phyloP scores from a whole-genome alignment of 257 asterid species.

The Nicotiana knightiana region DNA sequence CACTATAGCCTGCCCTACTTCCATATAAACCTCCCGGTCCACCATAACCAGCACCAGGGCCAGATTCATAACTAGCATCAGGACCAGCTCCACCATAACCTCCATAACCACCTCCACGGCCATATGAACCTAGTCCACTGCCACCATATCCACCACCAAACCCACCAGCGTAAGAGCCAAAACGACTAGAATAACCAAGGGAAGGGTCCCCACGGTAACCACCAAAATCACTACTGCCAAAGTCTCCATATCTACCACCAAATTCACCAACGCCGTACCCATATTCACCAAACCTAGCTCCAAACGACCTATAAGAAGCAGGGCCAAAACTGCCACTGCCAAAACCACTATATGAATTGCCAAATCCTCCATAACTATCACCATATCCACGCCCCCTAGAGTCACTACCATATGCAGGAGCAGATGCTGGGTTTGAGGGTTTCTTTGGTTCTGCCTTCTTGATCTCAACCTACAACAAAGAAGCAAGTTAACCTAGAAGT shows the following conservation, averaged over 20 bases:
- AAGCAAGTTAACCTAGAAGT: slow-evolving; percentile 89
- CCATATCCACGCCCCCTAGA: slow-evolving; percentile 84
- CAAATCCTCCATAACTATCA: slow-evolving; percentile 76
- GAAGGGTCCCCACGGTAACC: slow-evolving; percentile 77
- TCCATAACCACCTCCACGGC: slow-evolving; percentile 65
- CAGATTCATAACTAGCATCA: slow-evolving; percentile 78
- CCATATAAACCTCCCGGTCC: slow-evolving; percentile 83
- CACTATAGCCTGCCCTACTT: slow-evolving; percentile 92
- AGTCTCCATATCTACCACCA: slow-evolving; percentile 86
- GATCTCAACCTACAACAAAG: slow-evolving; percentile 99
- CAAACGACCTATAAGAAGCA: slow-evolving; percentile 82
- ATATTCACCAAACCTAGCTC: slow-evolving; percentile 80
- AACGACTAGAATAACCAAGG: slow-evolving; percentile 70
- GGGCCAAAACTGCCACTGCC: slow-evolving; percentile 86
- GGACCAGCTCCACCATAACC: slow-evolving; percentile 47
- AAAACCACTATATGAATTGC: slow-evolving; percentile 56
- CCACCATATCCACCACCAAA: slow-evolving; percentile 62
- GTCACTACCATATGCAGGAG: slow-evolving; percentile 83
- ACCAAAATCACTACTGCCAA: slow-evolving; percentile 59
- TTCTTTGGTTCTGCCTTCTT: slow-evolving; percentile 99
- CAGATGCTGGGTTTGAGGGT: slow-evolving; percentile 91
- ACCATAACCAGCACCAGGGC: slow-evolving; percentile 65
- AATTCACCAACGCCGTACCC: slow-evolving; percentile 68
- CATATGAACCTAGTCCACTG: slow-evolving; percentile 71
- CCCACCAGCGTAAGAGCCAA: slow-evolving; percentile 72